A percentile compares a stretch with the other conserved stretches of the same genome.
These are phyloP conservation scores for Stipa capillata DNA, from an alignment of 176 grass and related monocot species.

Conservation along the genomic window DNA sequence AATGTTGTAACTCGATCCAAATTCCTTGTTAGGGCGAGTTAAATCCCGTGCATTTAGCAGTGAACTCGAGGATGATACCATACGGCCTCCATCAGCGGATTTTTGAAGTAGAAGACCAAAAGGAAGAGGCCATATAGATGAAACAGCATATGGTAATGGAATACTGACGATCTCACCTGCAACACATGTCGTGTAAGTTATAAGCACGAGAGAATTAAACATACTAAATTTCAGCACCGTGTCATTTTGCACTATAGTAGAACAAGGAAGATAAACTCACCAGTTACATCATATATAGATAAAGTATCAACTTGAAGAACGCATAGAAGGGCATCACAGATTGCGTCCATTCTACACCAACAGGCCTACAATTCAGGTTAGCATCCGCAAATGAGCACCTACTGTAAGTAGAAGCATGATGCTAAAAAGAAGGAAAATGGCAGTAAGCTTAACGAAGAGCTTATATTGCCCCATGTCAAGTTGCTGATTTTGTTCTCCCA, in stretches of 20 bases:
- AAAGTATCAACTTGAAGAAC: conserved; percentile 82
- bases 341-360: conserved; percentile 82
- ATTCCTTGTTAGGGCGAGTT: conserved; percentile 68
- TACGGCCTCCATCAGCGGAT: conserved; percentile 53
- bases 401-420: conserved; percentile 10
- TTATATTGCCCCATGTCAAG: background rate
- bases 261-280: conserved; percentile 27
- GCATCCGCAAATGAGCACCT: conserved; percentile 9
- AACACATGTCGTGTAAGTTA: conserved; percentile 19
- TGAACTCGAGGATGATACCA: conserved; percentile 58
- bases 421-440: background rate
- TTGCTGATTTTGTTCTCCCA: background rate
- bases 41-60: conserved; percentile 61
- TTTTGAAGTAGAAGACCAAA: conserved; percentile 84
- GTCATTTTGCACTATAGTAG: background rate
- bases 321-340: conserved; percentile 77
- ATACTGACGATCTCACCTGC: conserved; percentile 70
- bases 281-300: conserved; percentile 72
- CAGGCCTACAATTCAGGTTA: conserved; percentile 52
- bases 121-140: conserved; percentile 84
- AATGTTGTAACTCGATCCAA: conserved; percentile 48
- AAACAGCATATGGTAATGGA: conserved; percentile 70
- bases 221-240: background rate
- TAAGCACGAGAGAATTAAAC: conserved; percentile 3
- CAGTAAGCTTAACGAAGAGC: background rate